These are phyloP conservation scores for Castanea crenata DNA, from an alignment of 306 rosid species.

Conservation along the genomic window DNA sequence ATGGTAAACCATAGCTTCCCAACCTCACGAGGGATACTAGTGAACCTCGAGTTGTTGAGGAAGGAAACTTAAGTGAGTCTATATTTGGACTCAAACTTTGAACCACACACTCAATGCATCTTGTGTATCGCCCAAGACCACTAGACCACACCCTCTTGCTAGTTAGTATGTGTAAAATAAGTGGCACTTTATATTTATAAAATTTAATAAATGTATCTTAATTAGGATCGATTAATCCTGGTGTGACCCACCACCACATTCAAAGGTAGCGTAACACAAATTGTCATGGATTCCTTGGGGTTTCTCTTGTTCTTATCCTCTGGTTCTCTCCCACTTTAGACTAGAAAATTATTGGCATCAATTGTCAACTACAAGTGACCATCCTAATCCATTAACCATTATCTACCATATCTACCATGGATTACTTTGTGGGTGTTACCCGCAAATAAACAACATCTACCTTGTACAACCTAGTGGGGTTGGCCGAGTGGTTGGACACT, in stretches of 20 bases:
- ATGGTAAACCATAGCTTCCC: too few species aligned
- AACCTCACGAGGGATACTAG: accelerated
- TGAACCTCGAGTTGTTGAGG: accelerated
- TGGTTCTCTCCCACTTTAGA: not conserved
- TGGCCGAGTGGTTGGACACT: too few species aligned
- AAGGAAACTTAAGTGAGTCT: too few species aligned
- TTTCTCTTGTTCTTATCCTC: not conserved
- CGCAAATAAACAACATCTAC: too few species aligned
- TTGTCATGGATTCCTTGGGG: not conserved
- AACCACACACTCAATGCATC: too few species aligned
- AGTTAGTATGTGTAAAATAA: too few species aligned
- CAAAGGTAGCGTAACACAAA: not conserved
- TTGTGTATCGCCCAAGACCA: too few species aligned
- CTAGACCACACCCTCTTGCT: too few species aligned
- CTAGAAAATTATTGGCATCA: not conserved
- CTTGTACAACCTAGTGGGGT: not conserved
- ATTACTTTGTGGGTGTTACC: not conserved
- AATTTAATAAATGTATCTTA: too few species aligned
- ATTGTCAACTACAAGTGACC: not conserved
- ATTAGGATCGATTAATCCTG: too few species aligned
- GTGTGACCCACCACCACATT: not conserved
- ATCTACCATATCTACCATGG: not conserved
- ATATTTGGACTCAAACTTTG: too few species aligned
- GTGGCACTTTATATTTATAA: too few species aligned
- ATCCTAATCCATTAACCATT: not conserved